phyloP scores from a whole-genome alignment of 176 grass and related monocot genomes.

The Alopecurus myosuroides region DNA sequence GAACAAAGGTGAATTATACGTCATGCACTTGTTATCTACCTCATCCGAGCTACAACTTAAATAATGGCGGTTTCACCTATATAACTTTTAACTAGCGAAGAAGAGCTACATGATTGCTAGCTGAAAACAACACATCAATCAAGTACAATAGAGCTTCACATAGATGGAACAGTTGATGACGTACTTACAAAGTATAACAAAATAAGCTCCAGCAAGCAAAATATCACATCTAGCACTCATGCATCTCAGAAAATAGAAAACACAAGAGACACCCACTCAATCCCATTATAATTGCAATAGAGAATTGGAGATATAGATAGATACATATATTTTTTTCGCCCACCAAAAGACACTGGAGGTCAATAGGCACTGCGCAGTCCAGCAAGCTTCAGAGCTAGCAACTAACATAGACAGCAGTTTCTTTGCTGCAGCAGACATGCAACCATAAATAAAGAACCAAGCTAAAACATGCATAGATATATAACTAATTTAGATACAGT shows the following conservation, averaged over 20 bases:
- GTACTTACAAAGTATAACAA: background rate
- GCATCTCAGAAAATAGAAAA: background rate
- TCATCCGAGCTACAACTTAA: background rate
- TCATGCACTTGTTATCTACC: background rate
- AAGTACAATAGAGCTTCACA: too few species aligned
- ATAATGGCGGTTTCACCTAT: background rate
- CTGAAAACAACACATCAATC: background rate
- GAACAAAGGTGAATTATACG: background rate
- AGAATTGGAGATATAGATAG: too few species aligned
- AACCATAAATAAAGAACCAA: too few species aligned
- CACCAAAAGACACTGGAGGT: too few species aligned
- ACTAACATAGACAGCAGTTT: too few species aligned
- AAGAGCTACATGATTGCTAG: background rate
- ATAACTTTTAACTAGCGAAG: background rate
- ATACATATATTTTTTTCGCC: background rate
- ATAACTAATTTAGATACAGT: too few species aligned
- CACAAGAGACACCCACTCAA: too few species aligned
- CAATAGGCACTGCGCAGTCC: background rate
- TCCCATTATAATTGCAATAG: background rate
- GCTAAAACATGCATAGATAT: too few species aligned
- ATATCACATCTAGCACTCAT: background rate
- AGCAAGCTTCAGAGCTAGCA: background rate
- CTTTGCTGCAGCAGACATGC: too few species aligned
- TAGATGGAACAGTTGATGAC: background rate
- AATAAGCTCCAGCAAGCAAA: background rate